Percentiles rank a stretch among this genome's conserved stretches.
Evolutionary conservation across 2,329 filamentous ascomycete species (phyloP).

Genomic region (Epichloe aotearoae): DNA sequence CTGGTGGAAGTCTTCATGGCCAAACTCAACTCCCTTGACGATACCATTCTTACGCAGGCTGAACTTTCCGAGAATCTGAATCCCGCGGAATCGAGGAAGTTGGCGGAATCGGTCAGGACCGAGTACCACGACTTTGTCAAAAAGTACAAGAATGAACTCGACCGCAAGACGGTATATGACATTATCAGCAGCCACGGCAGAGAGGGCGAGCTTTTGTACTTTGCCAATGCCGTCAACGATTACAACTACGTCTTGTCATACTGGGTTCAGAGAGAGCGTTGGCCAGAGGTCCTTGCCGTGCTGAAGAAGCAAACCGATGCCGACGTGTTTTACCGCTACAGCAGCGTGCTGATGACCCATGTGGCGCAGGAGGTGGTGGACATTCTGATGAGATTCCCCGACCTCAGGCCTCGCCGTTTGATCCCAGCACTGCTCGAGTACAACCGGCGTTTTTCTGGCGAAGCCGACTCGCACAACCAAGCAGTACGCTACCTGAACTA

Average conservation of each 20-base stretch:
- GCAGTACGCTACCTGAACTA: slow-evolving; percentile 88
- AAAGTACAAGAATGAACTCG: slow-evolving; percentile 75
- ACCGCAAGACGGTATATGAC: slow-evolving; percentile 86
- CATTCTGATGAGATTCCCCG: slow-evolving; percentile 81
- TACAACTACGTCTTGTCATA: slow-evolving; percentile 92
- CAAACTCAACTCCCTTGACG: slow-evolving; percentile 86
- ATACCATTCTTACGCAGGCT: slow-evolving; percentile 80
- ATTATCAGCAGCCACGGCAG: slow-evolving; percentile 91
- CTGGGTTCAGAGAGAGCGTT: slow-evolving; percentile 92
- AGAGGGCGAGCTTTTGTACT: slow-evolving; percentile 84
- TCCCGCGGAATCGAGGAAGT: slow-evolving; percentile 55
- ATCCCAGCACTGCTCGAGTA: slow-evolving; percentile 93
- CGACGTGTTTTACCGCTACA: slow-evolving; percentile 92
- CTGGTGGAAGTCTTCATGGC: slow-evolving; percentile 94
- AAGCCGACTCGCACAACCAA: slow-evolving; percentile 63
- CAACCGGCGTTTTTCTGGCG: slow-evolving; percentile 60
- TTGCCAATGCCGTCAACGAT: slow-evolving; percentile 77
- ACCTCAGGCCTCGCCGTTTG: slow-evolving; percentile 72
- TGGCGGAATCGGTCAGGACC: slow-evolving; percentile 54
- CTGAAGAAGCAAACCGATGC: slow-evolving; percentile 86
- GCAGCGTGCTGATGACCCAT: slow-evolving; percentile 90
- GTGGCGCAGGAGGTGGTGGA: slow-evolving; percentile 79
- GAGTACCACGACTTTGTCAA: slow-evolving; percentile 84
- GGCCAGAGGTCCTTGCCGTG: slow-evolving; percentile 74
- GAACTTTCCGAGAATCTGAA: slow-evolving; percentile 63